Evolutionary conservation across 2,329 filamentous ascomycete species (phyloP).

Genomic region (Exophiala calicioides): DNA sequence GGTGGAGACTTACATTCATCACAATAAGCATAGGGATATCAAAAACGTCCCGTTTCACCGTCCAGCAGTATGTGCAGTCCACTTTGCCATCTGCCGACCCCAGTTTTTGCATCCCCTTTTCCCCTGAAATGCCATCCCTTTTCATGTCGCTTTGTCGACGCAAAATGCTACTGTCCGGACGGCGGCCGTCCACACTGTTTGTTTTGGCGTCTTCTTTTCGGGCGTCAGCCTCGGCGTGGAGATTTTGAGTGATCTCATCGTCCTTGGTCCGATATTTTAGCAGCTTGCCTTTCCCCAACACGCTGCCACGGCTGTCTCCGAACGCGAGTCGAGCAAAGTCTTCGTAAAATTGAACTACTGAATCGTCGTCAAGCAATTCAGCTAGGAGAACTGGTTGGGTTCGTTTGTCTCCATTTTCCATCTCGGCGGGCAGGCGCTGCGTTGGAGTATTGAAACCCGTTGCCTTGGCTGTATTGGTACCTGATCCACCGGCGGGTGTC

Average conservation of each 20-base stretch:
- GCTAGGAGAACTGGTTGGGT: constrained; percentile 84
- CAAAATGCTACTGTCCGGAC: constrained; percentile 16
- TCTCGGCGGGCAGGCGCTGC: constrained; percentile 11
- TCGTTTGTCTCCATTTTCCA: constrained; percentile 40
- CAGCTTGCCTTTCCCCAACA: constrained; percentile 79
- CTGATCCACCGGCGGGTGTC: constrained; percentile 38
- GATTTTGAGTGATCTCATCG: constrained; percentile 34
- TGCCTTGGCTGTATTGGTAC: constrained; percentile 43
- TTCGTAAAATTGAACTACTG: constrained; percentile 91
- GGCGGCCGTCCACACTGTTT: constrained; percentile 34
- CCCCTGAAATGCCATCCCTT: constrained; percentile 49
- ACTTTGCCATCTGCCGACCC: constrained; percentile 84
- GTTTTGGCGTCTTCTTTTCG: constrained; percentile 47
- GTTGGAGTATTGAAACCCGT: constrained; percentile 52
- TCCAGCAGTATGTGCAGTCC: constrained; percentile 95
- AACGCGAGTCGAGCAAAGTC: constrained; percentile 93
- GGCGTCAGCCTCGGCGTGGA: constrained; percentile 37
- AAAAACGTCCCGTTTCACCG: constrained; percentile 93
- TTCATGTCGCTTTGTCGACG: constrained; percentile 32
- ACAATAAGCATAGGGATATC: constrained; percentile 98
- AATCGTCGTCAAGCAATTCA: constrained; percentile 90
- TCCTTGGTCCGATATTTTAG: constrained; percentile 86
- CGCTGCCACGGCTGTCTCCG: constrained; percentile 81
- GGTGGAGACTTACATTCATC: constrained; percentile 76
- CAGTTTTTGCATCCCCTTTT: constrained; percentile 74